A percentile compares a stretch with the other conserved stretches of the same genome.
Evolutionary conservation across 140 eudicot species (phyloP).

Genomic region (Ambrosia hybrid): DNA sequence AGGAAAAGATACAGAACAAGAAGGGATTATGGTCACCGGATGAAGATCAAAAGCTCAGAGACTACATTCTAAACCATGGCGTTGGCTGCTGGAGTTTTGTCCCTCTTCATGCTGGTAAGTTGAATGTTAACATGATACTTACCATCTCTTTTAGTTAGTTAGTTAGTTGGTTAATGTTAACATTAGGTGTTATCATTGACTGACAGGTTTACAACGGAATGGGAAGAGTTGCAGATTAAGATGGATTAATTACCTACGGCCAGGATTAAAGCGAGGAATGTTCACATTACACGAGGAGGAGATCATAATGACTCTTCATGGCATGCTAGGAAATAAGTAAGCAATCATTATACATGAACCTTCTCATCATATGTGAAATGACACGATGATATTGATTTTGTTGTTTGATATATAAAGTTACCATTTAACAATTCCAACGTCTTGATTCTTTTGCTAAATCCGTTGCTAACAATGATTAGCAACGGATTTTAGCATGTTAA

Average conservation of each 20-base stretch:
- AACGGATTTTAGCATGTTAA: neutral
- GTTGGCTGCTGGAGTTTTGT: constrained; percentile 85
- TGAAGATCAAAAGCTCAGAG: constrained; percentile 70
- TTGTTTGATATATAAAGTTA: too few species aligned
- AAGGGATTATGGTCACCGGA: constrained; percentile 89
- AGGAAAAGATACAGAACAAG: constrained; percentile 53
- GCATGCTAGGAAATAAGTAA: constrained; percentile 63
- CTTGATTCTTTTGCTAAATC: too few species aligned
- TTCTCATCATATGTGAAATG: too few species aligned
- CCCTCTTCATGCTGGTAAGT: constrained; percentile 55
- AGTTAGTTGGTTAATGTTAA: too few species aligned
- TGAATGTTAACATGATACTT: neutral
- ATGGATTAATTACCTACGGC: constrained; percentile 72
- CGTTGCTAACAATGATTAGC: neutral
- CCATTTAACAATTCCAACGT: too few species aligned
- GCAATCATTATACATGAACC: neutral
- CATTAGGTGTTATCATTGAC: too few species aligned
- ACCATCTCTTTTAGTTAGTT: neutral
- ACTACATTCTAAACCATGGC: constrained; percentile 59
- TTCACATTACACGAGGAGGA: constrained; percentile 55
- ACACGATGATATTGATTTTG: too few species aligned
- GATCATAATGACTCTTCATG: constrained; percentile 45
- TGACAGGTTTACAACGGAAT: constrained; percentile 54
- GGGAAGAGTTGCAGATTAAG: constrained; percentile 79
- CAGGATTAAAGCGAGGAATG: constrained; percentile 62